phyloP scores from a whole-genome alignment of 2,329 filamentous ascomycete species.

The Cyclaneusma minus region DNA sequence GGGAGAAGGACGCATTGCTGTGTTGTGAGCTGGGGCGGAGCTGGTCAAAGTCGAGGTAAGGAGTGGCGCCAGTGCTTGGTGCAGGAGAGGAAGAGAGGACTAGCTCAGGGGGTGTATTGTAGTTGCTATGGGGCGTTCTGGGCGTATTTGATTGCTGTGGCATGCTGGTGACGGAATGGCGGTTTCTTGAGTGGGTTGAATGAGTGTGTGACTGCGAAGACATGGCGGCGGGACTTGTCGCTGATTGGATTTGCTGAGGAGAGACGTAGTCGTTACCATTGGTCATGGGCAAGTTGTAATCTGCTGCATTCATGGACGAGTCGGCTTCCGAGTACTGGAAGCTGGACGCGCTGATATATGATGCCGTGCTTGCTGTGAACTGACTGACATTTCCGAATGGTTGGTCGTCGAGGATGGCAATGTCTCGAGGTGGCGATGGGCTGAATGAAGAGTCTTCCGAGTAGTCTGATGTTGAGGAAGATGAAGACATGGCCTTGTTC shows the following conservation, averaged over 20 bases:
- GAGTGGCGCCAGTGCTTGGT: constrained; percentile 21
- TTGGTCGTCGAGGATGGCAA: constrained; percentile 23
- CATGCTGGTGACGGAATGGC: constrained; percentile 6
- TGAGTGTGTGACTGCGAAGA: constrained; percentile 12
- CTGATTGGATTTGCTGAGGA: constrained; percentile 14
- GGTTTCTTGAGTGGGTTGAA: constrained; percentile 5
- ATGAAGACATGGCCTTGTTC: constrained; percentile 28
- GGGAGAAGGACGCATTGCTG: too few species aligned
- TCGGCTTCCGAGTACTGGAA: constrained; percentile 17
- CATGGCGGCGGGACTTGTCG: constrained; percentile 13
- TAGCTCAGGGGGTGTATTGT: constrained; percentile 42
- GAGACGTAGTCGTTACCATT: constrained; percentile 13
- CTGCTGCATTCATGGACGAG: too few species aligned
- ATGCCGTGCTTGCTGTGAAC: constrained; percentile 19
- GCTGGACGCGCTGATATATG: constrained; percentile 16
- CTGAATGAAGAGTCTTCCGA: constrained; percentile 39
- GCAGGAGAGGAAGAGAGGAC: constrained; percentile 45
- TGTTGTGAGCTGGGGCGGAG: too few species aligned
- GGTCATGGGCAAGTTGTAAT: constrained; percentile 8
- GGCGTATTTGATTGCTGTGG: constrained; percentile 13
- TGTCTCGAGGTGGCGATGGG: constrained; percentile 34
- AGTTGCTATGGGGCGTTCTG: constrained; percentile 30
- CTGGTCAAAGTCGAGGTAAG: constrained; percentile 30
- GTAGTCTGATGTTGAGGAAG: constrained; percentile 36
- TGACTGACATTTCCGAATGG: constrained; percentile 21